Percentiles rank a stretch among this genome's conserved stretches.
phyloP scores from a whole-genome alignment of 306 rosid species.

The Vigna reflexopilosa region DNA sequence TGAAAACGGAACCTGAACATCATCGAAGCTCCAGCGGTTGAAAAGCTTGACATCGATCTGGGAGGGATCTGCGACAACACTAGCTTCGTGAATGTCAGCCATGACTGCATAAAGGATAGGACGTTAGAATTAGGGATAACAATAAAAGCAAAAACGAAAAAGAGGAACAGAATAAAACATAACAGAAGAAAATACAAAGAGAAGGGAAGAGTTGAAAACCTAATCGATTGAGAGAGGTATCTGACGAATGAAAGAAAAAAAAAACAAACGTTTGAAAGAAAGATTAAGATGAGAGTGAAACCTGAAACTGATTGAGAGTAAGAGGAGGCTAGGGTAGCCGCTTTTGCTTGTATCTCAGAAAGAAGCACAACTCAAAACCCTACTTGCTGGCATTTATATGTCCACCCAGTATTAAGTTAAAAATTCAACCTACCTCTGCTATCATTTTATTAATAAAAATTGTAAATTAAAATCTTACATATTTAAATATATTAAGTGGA shows the following conservation, averaged over 20 bases:
- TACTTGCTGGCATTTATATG: background rate
- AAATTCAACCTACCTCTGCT: too few species aligned
- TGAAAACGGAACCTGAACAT: conserved; percentile 50
- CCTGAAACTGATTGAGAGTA: background rate
- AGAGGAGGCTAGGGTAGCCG: background rate
- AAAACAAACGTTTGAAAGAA: background rate
- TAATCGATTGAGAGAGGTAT: background rate
- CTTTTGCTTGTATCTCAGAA: background rate
- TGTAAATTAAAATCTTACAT: too few species aligned
- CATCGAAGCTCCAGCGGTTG: conserved; percentile 78
- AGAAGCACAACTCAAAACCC: background rate
- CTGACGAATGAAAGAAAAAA: too few species aligned
- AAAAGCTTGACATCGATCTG: conserved; percentile 72
- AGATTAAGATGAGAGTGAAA: background rate
- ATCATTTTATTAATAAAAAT: too few species aligned
- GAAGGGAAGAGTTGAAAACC: background rate
- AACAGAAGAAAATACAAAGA: background rate
- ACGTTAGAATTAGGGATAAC: background rate
- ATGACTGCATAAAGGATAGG: conserved; percentile 29
- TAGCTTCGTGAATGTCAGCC: conserved; percentile 40
- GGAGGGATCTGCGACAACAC: conserved; percentile 43
- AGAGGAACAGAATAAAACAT: background rate
- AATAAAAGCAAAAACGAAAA: background rate
- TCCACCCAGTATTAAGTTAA: background rate
- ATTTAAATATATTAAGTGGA: too few species aligned